Evolutionary conservation across 2,329 filamentous ascomycete genomes (phyloP), one percentile per base, ranked within the genome.

Genomic region (Trichoderma koningii): DNA sequence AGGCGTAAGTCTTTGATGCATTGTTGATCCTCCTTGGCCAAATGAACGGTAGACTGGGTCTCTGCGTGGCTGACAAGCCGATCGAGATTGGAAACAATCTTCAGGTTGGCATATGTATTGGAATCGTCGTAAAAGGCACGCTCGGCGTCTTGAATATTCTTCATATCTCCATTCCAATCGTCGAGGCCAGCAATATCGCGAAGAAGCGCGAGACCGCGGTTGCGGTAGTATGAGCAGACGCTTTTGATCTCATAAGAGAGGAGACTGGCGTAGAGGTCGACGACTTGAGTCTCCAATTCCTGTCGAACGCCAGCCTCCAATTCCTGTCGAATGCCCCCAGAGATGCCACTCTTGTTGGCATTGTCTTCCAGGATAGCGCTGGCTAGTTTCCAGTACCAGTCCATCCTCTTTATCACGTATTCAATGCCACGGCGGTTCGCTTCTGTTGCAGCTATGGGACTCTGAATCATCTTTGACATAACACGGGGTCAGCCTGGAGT

Each of bases 171-270:
- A 23, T 71, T 71, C 77, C 75, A 80, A 62, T 76, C 72, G 66
- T 79, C 72, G 7, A 75, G 66, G 21, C 71, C 71, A 6, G 73
- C 21, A 7, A 76, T 64, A 50, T 73, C 71, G 30, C 73, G 67
- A 26, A 76, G 55, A 41, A 78, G 70, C n/a, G 68, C 70, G 10
- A 70, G 19, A 9, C 67, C 62, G 47, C 69, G 72, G 34, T 74
- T 70, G 17, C 72, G 71, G 66, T 76, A 73, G 68, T 76, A 80
- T 14, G 69, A 73, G 59, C 71, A 76, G 53, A 78, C 69, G 65
- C 76, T 80, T 68, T 77, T 78, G 62, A 80, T 79, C 68, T 77
- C 73, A 68, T 78, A 80, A 2, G 67, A 55, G 23, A 81, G 73
- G 34, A 81, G 73, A 55, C 68, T 71, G 60, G 74, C 69, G 67